phyloP scores from a whole-genome alignment of 352 stramenopile species.

The Aphanomyces cochlioides region DNA sequence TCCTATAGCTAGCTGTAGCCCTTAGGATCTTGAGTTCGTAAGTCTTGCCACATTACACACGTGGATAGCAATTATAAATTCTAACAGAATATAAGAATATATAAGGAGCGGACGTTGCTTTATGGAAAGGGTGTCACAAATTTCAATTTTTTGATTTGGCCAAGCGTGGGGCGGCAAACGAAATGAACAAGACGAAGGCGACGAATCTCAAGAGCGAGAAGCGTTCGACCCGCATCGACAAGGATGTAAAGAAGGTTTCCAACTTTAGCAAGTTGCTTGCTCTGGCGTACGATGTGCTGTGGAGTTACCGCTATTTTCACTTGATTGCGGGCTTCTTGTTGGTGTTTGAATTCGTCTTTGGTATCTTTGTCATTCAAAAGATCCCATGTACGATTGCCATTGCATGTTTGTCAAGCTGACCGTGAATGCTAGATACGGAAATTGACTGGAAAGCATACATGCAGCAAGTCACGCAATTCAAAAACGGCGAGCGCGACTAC shows the following conservation, averaged over 20 bases:
- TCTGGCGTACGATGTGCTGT: constrained; percentile 79
- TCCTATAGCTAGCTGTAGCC: too few species aligned
- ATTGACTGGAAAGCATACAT: constrained; percentile 99
- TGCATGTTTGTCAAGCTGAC: background rate
- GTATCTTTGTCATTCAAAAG: constrained; percentile 78
- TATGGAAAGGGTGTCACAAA: too few species aligned
- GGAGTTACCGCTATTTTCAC: constrained; percentile 83
- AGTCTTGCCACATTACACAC: too few species aligned
- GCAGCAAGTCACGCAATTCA: constrained; percentile 93
- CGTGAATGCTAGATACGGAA: constrained; percentile 87
- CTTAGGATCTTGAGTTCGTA: too few species aligned
- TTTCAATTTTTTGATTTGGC: too few species aligned
- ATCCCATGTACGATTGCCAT: constrained; percentile 51
- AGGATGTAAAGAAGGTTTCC: constrained; percentile 78
- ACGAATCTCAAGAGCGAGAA: constrained; percentile 29
- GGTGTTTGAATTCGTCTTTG: constrained; percentile 51
- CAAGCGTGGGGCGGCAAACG: background rate
- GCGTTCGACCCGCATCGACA: constrained; percentile 78
- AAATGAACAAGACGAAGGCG: constrained; percentile 7
- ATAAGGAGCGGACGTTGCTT: too few species aligned
- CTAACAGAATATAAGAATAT: too few species aligned
- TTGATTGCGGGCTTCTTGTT: constrained; percentile 55
- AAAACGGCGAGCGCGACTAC: constrained; percentile 95
- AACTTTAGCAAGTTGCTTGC: constrained; percentile 63
- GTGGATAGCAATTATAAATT: too few species aligned